phyloP scores from a whole-genome alignment of 495 filamentous ascomycete genomes.

The Lophiotrema nucula region DNA sequence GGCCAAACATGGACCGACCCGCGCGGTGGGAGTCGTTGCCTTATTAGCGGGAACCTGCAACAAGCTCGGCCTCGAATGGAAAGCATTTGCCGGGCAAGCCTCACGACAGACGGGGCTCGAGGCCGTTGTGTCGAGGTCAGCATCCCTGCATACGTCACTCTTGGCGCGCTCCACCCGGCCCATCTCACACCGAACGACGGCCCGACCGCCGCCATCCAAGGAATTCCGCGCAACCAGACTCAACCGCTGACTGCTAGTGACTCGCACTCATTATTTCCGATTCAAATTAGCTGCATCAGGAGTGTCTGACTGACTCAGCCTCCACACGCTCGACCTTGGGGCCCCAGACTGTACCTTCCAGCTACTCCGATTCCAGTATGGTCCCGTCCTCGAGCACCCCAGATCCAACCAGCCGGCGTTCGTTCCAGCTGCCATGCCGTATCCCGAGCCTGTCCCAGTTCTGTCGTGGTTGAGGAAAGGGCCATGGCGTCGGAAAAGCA shows the following conservation, averaged over 20 bases:
- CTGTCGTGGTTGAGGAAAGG: background rate
- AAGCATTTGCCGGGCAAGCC: too few relatives aligned
- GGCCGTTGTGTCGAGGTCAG: too few relatives aligned
- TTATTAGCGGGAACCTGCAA: too few relatives aligned
- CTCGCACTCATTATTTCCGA: background rate
- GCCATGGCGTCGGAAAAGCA: background rate
- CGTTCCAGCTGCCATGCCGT: too few relatives aligned
- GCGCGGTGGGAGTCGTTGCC: too few relatives aligned
- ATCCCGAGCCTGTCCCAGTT: too few relatives aligned
- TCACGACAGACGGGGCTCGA: too few relatives aligned
- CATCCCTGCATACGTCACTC: too few relatives aligned
- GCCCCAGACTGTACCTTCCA: background rate
- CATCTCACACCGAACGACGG: slow-evolving; percentile 12
- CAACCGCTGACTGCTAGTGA: background rate
- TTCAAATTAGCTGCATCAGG: background rate
- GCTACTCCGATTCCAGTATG: background rate
- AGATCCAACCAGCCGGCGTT: too few relatives aligned
- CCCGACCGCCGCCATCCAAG: background rate
- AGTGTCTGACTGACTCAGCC: background rate
- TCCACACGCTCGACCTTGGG: background rate
- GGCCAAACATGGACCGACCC: slow-evolving; percentile 18
- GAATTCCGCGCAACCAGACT: background rate
- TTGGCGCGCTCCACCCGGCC: background rate
- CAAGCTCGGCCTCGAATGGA: too few relatives aligned
- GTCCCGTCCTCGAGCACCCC: too few relatives aligned